phyloP scores from a whole-genome alignment of 2,329 filamentous ascomycete genomes.

The Aureobasidium musti region DNA sequence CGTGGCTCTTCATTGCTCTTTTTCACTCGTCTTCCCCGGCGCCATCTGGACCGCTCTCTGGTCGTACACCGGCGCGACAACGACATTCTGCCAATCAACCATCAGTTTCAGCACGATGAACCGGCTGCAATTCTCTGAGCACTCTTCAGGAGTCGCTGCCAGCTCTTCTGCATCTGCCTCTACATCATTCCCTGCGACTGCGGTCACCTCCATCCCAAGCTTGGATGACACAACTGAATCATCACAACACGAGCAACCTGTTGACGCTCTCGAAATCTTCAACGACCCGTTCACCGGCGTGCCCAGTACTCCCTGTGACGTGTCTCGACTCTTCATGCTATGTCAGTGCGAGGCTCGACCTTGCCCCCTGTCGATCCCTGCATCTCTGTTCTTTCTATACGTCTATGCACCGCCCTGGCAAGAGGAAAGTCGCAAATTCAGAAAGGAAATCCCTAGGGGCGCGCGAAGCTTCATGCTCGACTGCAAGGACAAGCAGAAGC shows the following conservation, averaged over 20 bases:
- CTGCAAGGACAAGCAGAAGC: neutral
- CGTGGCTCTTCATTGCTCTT: neutral
- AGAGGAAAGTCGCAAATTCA: neutral
- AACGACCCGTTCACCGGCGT: slow-evolving; percentile 15
- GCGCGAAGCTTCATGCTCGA: neutral
- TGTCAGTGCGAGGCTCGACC: neutral
- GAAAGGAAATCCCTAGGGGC: neutral
- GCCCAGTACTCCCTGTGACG: slow-evolving; percentile 10
- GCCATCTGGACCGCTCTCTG: neutral
- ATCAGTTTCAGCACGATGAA: neutral
- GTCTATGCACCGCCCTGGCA: neutral
- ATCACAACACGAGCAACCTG: neutral
- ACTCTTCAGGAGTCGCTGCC: neutral
- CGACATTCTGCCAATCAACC: neutral
- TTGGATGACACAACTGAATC: neutral
- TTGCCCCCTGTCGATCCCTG: neutral
- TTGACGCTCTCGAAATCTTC: neutral
- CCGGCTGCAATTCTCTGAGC: neutral
- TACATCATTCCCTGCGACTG: neutral
- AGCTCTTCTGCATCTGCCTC: neutral
- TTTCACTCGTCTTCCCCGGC: neutral
- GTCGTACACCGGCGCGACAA: neutral
- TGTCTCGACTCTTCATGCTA: neutral
- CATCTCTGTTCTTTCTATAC: slow-evolving; percentile 12
- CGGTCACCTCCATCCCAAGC: neutral